phyloP scores from a whole-genome alignment of 306 rosid species.

The Lathyrus tuberosus region DNA sequence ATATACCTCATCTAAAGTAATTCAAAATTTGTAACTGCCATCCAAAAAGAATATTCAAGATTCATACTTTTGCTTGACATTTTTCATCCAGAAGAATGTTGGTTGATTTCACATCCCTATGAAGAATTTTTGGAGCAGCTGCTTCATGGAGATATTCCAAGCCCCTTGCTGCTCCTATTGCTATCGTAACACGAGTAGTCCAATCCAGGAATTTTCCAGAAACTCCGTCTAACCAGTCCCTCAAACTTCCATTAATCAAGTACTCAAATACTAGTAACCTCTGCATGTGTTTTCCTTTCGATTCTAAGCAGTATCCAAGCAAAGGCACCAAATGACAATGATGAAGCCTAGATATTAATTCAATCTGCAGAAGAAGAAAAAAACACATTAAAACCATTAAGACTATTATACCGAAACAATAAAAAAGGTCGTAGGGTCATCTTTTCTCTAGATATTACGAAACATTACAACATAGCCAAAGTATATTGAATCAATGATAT shows the following conservation, averaged over 20 bases:
- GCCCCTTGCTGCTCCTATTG: constrained; percentile 95
- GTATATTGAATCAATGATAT: constrained; percentile 33
- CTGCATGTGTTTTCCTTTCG: constrained; percentile 74
- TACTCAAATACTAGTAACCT: constrained; percentile 85
- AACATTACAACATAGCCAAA: constrained; percentile 15
- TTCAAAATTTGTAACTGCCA: neutral
- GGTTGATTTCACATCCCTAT: constrained; percentile 96
- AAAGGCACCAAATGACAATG: constrained; percentile 96
- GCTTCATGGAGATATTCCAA: constrained; percentile 99
- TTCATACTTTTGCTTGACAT: constrained; percentile 86
- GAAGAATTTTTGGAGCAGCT: constrained; percentile 96
- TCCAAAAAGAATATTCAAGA: constrained; percentile 33
- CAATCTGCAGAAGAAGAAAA: constrained; percentile 61
- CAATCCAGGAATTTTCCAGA: constrained; percentile 69
- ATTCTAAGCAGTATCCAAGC: constrained; percentile 88
- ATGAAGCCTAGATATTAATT: constrained; percentile 85
- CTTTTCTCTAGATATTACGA: neutral
- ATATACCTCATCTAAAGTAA: neutral
- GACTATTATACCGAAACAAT: neutral
- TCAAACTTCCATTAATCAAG: constrained; percentile 83
- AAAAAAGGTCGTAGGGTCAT: constrained; percentile 2
- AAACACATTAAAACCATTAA: constrained; percentile 5
- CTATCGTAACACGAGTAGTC: constrained; percentile 78
- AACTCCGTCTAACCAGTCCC: constrained; percentile 84
- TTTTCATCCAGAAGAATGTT: constrained; percentile 94